A percentile compares a stretch with the other conserved stretches of the same genome.
Evolutionary conservation across 371 early-diverging fungal species (phyloP).

Genomic region (Mucor velutinosus): DNA sequence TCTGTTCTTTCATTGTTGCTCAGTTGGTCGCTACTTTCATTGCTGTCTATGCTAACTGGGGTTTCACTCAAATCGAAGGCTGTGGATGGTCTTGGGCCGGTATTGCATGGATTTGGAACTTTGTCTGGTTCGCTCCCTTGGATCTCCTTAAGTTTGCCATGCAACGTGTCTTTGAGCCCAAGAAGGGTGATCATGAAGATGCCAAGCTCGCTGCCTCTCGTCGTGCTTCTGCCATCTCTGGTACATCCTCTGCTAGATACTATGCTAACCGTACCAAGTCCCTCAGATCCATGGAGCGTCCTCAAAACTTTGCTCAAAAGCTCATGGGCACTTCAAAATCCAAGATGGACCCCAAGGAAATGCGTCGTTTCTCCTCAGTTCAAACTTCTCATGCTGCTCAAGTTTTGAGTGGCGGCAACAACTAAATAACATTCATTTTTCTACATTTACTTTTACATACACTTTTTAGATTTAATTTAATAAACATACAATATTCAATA

Average conservation of each 20-base stretch:
- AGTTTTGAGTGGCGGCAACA: neutral
- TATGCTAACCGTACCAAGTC: slow-evolving; percentile 39
- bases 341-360: slow-evolving; percentile 49
- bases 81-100: slow-evolving; percentile 60
- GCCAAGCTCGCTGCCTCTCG: slow-evolving; percentile 18
- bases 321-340: slow-evolving; percentile 18
- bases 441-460: neutral
- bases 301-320: slow-evolving; percentile 36
- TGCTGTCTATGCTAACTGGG: slow-evolving; percentile 65
- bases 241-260: slow-evolving; percentile 32
- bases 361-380: slow-evolving; percentile 48
- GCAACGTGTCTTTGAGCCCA: slow-evolving; percentile 55
- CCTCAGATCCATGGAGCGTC: slow-evolving; percentile 28
- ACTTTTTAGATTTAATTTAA: slow-evolving; percentile 3
- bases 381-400: slow-evolving; percentile 26
- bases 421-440: neutral
- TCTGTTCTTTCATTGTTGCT: slow-evolving; percentile 54
- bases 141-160: slow-evolving; percentile 73
- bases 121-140: slow-evolving; percentile 72
- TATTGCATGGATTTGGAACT: slow-evolving; percentile 75
- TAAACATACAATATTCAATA: neutral
- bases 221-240: slow-evolving; percentile 31
- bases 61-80: slow-evolving; percentile 57
- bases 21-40: slow-evolving; percentile 61
- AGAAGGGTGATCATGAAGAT: slow-evolving; percentile 5